These are phyloP conservation scores for Debaryomyces nepalensis DNA, from an alignment of 1,139 yeast species.

Conservation along the genomic window DNA sequence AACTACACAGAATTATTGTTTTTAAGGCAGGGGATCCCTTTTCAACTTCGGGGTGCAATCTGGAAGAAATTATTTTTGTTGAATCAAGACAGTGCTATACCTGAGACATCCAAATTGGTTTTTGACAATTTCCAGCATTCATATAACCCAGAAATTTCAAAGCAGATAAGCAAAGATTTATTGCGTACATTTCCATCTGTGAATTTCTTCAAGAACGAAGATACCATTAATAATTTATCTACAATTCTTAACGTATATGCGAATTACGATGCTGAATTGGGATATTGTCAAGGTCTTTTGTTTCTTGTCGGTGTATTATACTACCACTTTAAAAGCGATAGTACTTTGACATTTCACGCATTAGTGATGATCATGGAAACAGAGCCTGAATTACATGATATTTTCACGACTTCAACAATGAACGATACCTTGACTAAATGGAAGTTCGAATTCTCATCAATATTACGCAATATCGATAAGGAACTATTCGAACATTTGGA, in stretches of 20 bases:
- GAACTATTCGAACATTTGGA: constrained; percentile 52
- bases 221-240: constrained; percentile 53
- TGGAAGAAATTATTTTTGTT: constrained; percentile 45
- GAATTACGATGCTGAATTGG: constrained; percentile 69
- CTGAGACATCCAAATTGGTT: constrained; percentile 40
- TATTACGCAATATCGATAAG: constrained; percentile 46
- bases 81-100: constrained; percentile 33
- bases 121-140: constrained; percentile 51
- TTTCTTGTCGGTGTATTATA: constrained; percentile 68
- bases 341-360: constrained; percentile 56
- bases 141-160: constrained; percentile 44
- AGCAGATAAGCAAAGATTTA: constrained; percentile 66
- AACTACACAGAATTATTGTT: constrained; percentile 49
- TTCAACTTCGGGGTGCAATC: constrained; percentile 38
- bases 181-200: constrained; percentile 66
- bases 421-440: constrained; percentile 60
- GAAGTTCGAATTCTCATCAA: constrained; percentile 54
- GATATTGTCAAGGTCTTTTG: constrained; percentile 73
- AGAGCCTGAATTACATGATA: constrained; percentile 59
- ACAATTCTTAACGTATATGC: constrained; percentile 68
- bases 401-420: constrained; percentile 59
- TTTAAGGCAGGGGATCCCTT: constrained; percentile 47
- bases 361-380: constrained; percentile 66
- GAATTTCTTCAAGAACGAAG: constrained; percentile 50
- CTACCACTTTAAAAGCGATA: constrained; percentile 53